Evolutionary conservation across 768 basidiomycete species (phyloP), one percentile per base, ranked within the genome.

Genomic region (Russula emetica): DNA sequence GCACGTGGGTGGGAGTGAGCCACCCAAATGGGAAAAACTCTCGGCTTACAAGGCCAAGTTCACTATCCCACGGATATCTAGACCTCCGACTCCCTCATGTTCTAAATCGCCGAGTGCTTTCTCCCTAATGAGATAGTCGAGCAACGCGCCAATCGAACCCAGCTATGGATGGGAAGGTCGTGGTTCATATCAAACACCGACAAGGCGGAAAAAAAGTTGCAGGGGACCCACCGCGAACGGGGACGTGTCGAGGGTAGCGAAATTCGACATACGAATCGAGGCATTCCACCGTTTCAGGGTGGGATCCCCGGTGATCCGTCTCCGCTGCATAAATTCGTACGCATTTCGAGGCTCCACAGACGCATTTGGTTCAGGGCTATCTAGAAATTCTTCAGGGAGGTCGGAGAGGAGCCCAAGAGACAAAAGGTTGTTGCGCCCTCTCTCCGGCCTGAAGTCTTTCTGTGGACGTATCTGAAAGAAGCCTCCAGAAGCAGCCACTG

Each of bases 181-280:
- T 45, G 1, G 16, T 28, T 57, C 59, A 44, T 47, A 34, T 16
- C 32, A 28, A 22, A 36, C 26, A 5, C 45, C 13, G 20, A 13
- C 6, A 28, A 28, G 28, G 49, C 4, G 34, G 11, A 34, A 14
- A 3, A 49, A 52, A n/a, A 9, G 50, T 14, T 50, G 20, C n/a
- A 26, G 4, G n/a, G 22, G 13, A 77, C 88, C 75, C 66, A 95
- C 96, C 69, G 92, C 92, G 64, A 91, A 80, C 14, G 89, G 86
- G 3, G 89, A 82, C 2, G 78, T 78, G 30, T 88, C 90, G 9
- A 87, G 75, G n/a, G 86, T 83, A 3, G 88, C 79, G 73, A 90
- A 95, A 71, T 94, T 94, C 6, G 87, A 85, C 63, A 95, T 70
- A 38, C 94, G 80, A 59, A 97, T 85, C 16, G 86, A 80, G 16